Conservation (phyloP, 306 rosid genomes). For the Vigna unguiculata region DNA sequence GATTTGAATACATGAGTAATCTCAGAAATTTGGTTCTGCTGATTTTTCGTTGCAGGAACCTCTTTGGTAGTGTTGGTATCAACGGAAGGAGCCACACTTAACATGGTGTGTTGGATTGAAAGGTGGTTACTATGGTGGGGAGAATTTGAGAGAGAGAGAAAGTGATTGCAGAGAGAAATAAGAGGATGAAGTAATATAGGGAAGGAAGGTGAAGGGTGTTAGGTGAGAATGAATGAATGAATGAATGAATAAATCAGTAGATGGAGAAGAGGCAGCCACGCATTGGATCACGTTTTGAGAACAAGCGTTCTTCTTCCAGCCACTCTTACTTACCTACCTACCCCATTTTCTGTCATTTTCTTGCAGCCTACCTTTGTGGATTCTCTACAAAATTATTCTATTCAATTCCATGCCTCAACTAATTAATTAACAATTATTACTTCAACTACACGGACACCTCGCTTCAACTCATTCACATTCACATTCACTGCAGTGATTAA, state of each 20-base stretch:
- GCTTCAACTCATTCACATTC: too few relatives aligned
- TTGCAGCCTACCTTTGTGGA: not conserved
- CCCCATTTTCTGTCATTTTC: conserved; percentile 40
- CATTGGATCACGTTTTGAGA: conserved; percentile 36
- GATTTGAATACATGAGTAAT: conserved; percentile 61
- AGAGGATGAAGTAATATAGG: not conserved
- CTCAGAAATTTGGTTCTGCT: not conserved
- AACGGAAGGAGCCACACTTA: conserved; percentile 55
- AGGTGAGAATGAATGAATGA: conserved; percentile 40
- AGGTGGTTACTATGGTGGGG: too few relatives aligned
- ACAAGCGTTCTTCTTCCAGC: conserved; percentile 41
- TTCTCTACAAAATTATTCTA: not conserved
- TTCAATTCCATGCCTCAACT: not conserved
- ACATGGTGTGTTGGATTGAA: conserved; percentile 45
- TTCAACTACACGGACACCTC: too few relatives aligned
- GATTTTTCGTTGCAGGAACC: not conserved
- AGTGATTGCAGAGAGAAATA: not conserved
- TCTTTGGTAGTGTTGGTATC: conserved; percentile 62
- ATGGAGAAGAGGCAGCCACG: conserved; percentile 9
- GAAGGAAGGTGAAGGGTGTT: conserved; percentile 28
- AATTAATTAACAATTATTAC: too few relatives aligned
- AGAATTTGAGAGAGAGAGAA: too few relatives aligned
- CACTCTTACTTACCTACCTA: conserved; percentile 52
- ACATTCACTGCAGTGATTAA: too few relatives aligned
- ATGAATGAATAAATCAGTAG: conserved; percentile 15